Evolutionary conservation across 495 filamentous ascomycete species (phyloP), one percentile per base, ranked within the genome.

Genomic region (Trichoderma virens): DNA sequence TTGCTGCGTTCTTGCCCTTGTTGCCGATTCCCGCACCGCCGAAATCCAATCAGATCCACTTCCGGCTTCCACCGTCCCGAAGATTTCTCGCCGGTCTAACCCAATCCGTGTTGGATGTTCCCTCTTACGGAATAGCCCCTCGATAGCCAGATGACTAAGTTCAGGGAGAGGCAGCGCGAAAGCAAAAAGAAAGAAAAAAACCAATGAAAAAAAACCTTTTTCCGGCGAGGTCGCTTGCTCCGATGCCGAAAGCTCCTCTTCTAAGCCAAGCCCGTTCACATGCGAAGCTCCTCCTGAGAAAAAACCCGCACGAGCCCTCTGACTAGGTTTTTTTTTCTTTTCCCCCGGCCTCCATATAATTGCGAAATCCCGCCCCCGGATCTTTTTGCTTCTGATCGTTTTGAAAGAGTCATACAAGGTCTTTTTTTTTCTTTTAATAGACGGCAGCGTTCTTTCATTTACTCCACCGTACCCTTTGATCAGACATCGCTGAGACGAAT

Each of bases 11-110:
- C n/a, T n/a, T n/a, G n/a, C n/a, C n/a, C 14, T 30, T 5, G 23
- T 28, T 56, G 27, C 51, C 51, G 51, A 56, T 56, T 56, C 23
- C 51, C 51, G 51, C 51, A 56, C 51, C 51, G 23, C 51, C 51
- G 51, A 56, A 5, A 14, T 7, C 51, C 51, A 56, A 56, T 56
- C 51, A 56, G 51, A 30, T 56, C 23, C 51, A 30, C 51, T 30
- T 56, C 51, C 51, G 51, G 51, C 11, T 11, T 56, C 51, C 51
- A 56, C 51, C 51, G 51, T 27, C 25, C 51, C 51, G 51, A 56
- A 16, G 51, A 56, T 56, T 56, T 56, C 51, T 56, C 51, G 51
- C 51, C 1, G 5, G 5, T 14, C 51, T 56, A 30, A 11, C 51
- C 51, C 14, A 11, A 28, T 56, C 23, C 23, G 25, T 27, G n/a